Percentiles rank a stretch among this genome's conserved stretches.
Conservation (phyloP, 169 alveolate species). For the Plasmodium vinckei region DNA sequence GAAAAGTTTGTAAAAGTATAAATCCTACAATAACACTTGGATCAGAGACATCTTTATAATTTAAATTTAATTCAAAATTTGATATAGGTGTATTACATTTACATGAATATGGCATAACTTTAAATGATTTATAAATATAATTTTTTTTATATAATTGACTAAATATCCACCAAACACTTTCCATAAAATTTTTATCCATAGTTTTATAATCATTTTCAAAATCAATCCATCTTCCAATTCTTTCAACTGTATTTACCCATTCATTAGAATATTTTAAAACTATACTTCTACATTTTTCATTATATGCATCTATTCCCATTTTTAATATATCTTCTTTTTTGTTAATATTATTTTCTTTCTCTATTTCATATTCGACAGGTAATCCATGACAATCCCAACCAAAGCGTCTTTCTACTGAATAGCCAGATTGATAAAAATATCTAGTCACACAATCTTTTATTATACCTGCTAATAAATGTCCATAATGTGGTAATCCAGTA, state of each 20-base stretch:
- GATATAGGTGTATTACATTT: slow-evolving; percentile 97
- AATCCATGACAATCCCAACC: slow-evolving; percentile 99
- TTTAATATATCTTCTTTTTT: slow-evolving; percentile 92
- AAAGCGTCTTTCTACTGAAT: slow-evolving; percentile 96
- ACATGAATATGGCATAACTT: slow-evolving; percentile 99
- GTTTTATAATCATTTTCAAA: slow-evolving; percentile 99
- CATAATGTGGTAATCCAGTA: slow-evolving; percentile 99
- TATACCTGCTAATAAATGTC: slow-evolving; percentile 99
- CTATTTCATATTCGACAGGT: slow-evolving; percentile 99
- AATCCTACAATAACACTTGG: slow-evolving; percentile 96
- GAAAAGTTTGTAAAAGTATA: slow-evolving; percentile 79
- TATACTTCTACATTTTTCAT: slow-evolving; percentile 89
- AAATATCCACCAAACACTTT: slow-evolving; percentile 96
- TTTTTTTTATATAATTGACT: slow-evolving; percentile 93
- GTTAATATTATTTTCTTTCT: slow-evolving; percentile 92
- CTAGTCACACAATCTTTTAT: slow-evolving; percentile 99
- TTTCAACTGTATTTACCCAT: slow-evolving; percentile 92
- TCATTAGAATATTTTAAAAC: slow-evolving; percentile 97
- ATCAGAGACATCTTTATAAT: slow-evolving; percentile 96
- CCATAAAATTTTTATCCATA: slow-evolving; percentile 98
- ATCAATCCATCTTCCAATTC: slow-evolving; percentile 99
- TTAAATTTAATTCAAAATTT: slow-evolving; percentile 97
- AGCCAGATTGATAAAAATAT: slow-evolving; percentile 97
- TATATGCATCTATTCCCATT: slow-evolving; percentile 90
- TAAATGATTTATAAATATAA: slow-evolving; percentile 95